Conservation (phyloP, 163 green algal genomes). For the Scenedesmus sp. region DNA sequence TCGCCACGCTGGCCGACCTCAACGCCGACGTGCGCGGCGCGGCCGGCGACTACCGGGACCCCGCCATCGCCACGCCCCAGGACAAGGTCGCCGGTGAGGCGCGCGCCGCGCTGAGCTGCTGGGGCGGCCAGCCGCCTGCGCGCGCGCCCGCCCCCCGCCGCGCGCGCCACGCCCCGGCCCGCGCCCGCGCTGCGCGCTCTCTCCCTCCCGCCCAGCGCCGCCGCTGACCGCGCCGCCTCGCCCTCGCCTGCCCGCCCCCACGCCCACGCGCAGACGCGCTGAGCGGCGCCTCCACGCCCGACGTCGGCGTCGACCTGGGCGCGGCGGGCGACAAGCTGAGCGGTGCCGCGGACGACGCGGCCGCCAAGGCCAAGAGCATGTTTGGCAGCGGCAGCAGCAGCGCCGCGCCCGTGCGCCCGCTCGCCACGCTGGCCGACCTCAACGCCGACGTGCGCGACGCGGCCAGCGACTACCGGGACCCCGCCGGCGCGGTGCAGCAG, state of each 20-base stretch:
- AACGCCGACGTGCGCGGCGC: slow-evolving; percentile 34
- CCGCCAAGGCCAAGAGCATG: not conserved
- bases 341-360: not conserved
- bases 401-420: not conserved
- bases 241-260: too few species aligned
- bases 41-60: slow-evolving; percentile 30
- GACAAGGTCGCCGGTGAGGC: slow-evolving; percentile 11
- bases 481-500: slow-evolving; percentile 20
- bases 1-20: slow-evolving; percentile 24
- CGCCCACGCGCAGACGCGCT: not conserved
- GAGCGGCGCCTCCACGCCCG: not conserved
- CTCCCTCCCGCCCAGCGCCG: too few species aligned
- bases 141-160: too few species aligned
- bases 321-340: not conserved
- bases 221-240: too few species aligned
- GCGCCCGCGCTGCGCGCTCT: too few species aligned
- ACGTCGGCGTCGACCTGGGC: not conserved
- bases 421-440: slow-evolving; percentile 4
- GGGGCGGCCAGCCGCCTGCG: too few species aligned
- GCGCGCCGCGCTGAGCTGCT: not conserved
- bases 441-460: slow-evolving; percentile 23
- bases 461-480: slow-evolving; percentile 29
- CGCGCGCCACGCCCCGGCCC: too few species aligned
- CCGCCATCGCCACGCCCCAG: slow-evolving; percentile 19
- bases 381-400: too few species aligned